Conservation (phyloP, 192 early-diverging fungal genomes). For the Kickxella alabastrina region DNA sequence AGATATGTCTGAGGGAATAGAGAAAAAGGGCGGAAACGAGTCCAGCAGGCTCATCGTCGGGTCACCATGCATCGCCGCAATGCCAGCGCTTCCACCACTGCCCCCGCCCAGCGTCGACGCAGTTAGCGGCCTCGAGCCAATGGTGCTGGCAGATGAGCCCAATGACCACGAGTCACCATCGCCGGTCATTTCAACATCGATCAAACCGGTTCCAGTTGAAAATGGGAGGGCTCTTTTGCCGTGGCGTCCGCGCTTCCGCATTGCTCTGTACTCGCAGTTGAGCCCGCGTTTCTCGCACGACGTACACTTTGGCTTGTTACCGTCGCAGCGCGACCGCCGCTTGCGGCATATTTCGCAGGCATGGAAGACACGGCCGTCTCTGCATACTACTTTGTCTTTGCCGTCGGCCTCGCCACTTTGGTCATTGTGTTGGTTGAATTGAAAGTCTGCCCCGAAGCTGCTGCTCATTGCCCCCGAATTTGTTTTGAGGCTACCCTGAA, state of each 20-base stretch:
- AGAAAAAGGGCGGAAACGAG: constrained; percentile 20
- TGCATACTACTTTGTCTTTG: constrained; percentile 37
- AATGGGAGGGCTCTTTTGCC: constrained; percentile 21
- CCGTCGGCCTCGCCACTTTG: background rate
- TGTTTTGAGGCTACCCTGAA: background rate
- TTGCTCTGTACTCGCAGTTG: constrained; percentile 46
- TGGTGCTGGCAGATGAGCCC: background rate
- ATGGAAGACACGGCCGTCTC: constrained; percentile 50
- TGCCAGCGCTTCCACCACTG: background rate
- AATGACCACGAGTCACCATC: constrained; percentile 10
- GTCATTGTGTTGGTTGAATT: constrained; percentile 3
- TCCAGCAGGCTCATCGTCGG: constrained; percentile 17
- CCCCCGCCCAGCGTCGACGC: background rate
- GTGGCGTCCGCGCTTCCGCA: constrained; percentile 50
- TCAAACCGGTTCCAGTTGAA: too few relatives aligned
- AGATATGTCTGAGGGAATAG: too few relatives aligned
- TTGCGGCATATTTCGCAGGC: constrained; percentile 50
- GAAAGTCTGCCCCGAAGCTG: constrained; percentile 4
- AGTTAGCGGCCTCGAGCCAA: background rate
- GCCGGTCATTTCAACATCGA: background rate
- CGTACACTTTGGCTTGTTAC: constrained; percentile 33
- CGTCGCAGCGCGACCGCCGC: constrained; percentile 42
- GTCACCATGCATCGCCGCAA: background rate
- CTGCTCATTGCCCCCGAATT: constrained; percentile 1
- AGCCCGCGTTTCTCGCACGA: constrained; percentile 37